These are phyloP conservation scores for Leishmania arabica DNA, from an alignment of 208 protist genomes.

Conservation along the genomic window DNA sequence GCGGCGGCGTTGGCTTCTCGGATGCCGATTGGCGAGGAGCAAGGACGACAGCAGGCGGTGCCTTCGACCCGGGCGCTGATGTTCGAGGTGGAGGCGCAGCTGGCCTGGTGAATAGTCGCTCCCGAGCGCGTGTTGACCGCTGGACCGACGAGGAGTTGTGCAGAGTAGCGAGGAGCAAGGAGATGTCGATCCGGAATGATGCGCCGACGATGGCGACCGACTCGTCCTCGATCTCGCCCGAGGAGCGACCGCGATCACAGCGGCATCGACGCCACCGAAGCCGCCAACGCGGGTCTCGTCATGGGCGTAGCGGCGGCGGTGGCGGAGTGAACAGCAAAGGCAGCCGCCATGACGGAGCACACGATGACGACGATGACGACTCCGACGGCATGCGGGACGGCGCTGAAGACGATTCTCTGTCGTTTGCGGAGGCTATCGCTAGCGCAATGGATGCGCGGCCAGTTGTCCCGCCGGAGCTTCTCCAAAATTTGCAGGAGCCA, in stretches of 20 bases:
- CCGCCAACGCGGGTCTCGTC: not conserved
- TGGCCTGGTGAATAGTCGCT: constrained; percentile 31
- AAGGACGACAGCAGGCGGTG: not conserved
- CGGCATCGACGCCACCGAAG: not conserved
- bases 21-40: constrained; percentile 15
- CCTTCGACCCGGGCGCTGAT: not conserved
- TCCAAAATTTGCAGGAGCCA: constrained; percentile 27
- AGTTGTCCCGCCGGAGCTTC: constrained; percentile 59
- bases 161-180: not conserved
- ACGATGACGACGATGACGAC: not conserved
- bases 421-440: constrained; percentile 25
- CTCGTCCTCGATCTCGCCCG: constrained; percentile 4
- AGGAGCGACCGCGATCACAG: not conserved
- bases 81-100: not conserved
- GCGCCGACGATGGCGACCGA: not conserved
- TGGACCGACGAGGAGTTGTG: constrained; percentile 26
- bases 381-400: not conserved
- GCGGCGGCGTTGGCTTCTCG: constrained; percentile 6
- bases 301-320: not conserved
- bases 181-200: not conserved
- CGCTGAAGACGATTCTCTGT: constrained; percentile 4
- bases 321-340: not conserved
- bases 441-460: constrained; percentile 45
- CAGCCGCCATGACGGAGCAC: not conserved
- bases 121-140: constrained; percentile 21